Conservation (phyloP, 441 rosid species). For the Capsella rubella region DNA sequence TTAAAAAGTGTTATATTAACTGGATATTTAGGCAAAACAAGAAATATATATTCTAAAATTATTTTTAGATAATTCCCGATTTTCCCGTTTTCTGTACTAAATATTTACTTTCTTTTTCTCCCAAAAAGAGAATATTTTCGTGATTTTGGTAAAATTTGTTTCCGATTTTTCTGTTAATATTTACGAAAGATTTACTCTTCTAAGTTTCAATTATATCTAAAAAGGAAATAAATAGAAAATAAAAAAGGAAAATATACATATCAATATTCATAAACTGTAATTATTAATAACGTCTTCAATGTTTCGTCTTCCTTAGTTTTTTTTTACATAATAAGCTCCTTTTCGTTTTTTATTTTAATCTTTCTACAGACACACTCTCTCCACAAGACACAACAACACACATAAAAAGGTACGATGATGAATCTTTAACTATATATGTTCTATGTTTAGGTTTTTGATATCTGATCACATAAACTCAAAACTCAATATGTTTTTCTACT, state of each 20-base stretch:
- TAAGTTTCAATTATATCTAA: neutral
- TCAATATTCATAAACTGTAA: neutral
- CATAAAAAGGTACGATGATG: slow-evolving; percentile 22
- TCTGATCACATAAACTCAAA: slow-evolving; percentile 7
- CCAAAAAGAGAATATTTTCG: too few relatives aligned
- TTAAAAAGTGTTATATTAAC: too few relatives aligned
- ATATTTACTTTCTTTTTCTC: too few relatives aligned
- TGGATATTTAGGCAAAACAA: too few relatives aligned
- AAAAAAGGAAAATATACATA: neutral
- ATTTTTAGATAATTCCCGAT: too few relatives aligned
- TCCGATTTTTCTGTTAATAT: neutral
- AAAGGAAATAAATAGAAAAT: neutral
- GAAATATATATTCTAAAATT: too few relatives aligned
- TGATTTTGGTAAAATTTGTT: neutral
- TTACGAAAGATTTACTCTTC: neutral
- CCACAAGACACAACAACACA: neutral
- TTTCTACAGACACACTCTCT: neutral
- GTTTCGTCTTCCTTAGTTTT: neutral
- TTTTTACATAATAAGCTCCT: neutral
- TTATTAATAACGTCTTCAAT: neutral
- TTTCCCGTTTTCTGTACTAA: too few relatives aligned
- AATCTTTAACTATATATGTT: neutral
- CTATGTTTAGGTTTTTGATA: neutral
- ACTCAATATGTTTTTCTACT: neutral
- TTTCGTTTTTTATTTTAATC: neutral